A percentile compares a stretch with the other conserved stretches of the same genome.
These are phyloP conservation scores for Lipomyces japonicus DNA, from an alignment of 805 yeast genomes.

Conservation along the genomic window DNA sequence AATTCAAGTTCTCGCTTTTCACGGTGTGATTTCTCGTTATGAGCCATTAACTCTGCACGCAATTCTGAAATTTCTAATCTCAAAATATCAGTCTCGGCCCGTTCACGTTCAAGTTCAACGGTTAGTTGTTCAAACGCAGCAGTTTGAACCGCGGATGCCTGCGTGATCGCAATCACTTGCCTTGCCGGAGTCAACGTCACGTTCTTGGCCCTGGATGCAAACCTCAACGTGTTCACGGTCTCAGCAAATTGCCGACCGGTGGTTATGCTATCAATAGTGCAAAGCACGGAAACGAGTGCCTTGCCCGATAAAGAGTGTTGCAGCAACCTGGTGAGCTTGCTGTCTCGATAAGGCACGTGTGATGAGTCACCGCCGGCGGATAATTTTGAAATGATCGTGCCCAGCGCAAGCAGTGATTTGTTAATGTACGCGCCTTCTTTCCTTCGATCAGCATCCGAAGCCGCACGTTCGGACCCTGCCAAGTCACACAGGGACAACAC, in stretches of 20 bases:
- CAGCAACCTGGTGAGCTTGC: slow-evolving; percentile 80
- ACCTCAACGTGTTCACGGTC: slow-evolving; percentile 79
- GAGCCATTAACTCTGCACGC: slow-evolving; percentile 13
- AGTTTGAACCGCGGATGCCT: slow-evolving; percentile 39
- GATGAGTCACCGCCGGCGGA: slow-evolving; percentile 40
- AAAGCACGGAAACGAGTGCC: slow-evolving; percentile 75
- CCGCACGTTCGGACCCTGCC: slow-evolving; percentile 94
- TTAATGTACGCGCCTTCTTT: slow-evolving; percentile 93
- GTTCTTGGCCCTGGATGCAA: slow-evolving; percentile 91
- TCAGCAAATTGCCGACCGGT: slow-evolving; percentile 62
- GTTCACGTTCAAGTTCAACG: slow-evolving; percentile 59
- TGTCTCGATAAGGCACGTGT: slow-evolving; percentile 90
- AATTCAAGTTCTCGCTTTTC: slow-evolving; percentile 26
- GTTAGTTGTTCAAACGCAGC: slow-evolving; percentile 50
- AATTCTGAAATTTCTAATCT: slow-evolving; percentile 35
- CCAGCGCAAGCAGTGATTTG: slow-evolving; percentile 82
- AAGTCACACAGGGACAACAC: slow-evolving; percentile 85
- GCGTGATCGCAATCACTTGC: slow-evolving; percentile 37
- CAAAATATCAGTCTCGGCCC: slow-evolving; percentile 46
- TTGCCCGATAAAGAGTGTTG: slow-evolving; percentile 92
- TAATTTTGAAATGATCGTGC: slow-evolving; percentile 85
- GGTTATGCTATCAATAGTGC: slow-evolving; percentile 63
- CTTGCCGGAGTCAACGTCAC: slow-evolving; percentile 65
- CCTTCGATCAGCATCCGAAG: slow-evolving; percentile 68
- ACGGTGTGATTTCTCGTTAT: slow-evolving; percentile 8